phyloP scores from a whole-genome alignment of 176 grass and related monocot genomes.

The Oryza brachyantha region DNA sequence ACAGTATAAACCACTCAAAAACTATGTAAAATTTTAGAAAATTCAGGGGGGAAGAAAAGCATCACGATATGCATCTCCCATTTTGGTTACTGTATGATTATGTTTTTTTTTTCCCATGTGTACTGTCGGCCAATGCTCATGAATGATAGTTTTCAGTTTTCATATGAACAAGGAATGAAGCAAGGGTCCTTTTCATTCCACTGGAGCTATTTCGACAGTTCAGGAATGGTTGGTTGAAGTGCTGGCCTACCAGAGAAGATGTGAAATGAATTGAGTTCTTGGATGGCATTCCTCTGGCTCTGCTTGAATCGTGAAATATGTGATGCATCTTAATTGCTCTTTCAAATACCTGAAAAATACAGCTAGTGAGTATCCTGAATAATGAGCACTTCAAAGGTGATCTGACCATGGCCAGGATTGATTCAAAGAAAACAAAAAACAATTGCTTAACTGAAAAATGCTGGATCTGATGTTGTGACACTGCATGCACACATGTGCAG shows the following conservation, averaged over 20 bases:
- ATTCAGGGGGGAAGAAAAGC: neutral
- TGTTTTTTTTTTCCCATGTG: conserved; percentile 5
- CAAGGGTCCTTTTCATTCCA: conserved; percentile 34
- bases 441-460: neutral
- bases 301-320: neutral
- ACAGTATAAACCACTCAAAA: neutral
- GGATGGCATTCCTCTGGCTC: neutral
- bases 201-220: conserved; percentile 8
- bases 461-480: neutral
- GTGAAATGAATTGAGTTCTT: conserved; percentile 6
- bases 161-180: neutral
- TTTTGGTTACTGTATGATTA: conserved; percentile 28
- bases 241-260: conserved; percentile 5
- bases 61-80: neutral
- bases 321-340: neutral
- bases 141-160: conserved; percentile 13
- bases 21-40: neutral
- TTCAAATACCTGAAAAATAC: neutral
- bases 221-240: conserved; percentile 18
- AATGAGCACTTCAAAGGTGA: neutral
- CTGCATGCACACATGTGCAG: neutral
- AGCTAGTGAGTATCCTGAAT: neutral
- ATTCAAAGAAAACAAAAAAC: neutral
- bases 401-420: neutral
- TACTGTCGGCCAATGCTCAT: conserved; percentile 28